Evolutionary conservation across 2,329 filamentous ascomycete species (phyloP).

Genomic region (Xylaria sp.): DNA sequence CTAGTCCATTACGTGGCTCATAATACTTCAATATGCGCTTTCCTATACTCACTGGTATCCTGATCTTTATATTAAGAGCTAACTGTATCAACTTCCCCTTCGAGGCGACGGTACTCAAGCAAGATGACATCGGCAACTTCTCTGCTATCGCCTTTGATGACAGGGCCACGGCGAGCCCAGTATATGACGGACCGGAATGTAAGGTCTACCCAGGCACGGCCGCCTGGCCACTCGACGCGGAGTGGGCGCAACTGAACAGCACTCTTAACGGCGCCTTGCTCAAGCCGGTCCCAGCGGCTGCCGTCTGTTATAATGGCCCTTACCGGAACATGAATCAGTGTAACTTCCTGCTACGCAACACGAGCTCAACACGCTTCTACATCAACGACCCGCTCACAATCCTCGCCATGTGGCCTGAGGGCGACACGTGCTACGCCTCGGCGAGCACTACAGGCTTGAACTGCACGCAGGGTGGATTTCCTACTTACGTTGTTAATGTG

Average conservation of each 20-base stretch:
- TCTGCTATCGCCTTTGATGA: constrained; percentile 46
- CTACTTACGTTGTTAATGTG: constrained; percentile 53
- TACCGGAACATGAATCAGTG: constrained; percentile 45
- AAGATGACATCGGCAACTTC: constrained; percentile 48
- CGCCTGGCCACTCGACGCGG: constrained; percentile 46
- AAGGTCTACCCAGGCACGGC: constrained; percentile 46
- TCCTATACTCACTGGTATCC: constrained; percentile 5
- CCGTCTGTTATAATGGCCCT: constrained; percentile 49
- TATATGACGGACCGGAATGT: constrained; percentile 44
- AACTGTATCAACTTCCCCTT: constrained; percentile 41
- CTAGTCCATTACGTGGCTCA: background rate
- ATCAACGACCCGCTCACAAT: constrained; percentile 49
- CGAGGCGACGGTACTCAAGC: constrained; percentile 45
- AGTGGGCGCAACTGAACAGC: constrained; percentile 48
- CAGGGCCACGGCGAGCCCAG: constrained; percentile 38
- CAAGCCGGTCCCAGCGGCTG: constrained; percentile 47
- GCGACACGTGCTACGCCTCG: constrained; percentile 50
- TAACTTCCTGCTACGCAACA: constrained; percentile 45
- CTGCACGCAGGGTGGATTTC: constrained; percentile 53
- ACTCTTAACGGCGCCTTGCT: constrained; percentile 49
- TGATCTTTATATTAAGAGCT: constrained; percentile 26
- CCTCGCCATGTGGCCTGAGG: constrained; percentile 50
- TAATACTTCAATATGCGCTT: constrained; percentile 31
- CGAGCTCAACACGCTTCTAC: constrained; percentile 47
- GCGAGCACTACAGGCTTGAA: constrained; percentile 37